Evolutionary conservation across 768 basidiomycete species (phyloP).

Genomic region (Suillus paluster): DNA sequence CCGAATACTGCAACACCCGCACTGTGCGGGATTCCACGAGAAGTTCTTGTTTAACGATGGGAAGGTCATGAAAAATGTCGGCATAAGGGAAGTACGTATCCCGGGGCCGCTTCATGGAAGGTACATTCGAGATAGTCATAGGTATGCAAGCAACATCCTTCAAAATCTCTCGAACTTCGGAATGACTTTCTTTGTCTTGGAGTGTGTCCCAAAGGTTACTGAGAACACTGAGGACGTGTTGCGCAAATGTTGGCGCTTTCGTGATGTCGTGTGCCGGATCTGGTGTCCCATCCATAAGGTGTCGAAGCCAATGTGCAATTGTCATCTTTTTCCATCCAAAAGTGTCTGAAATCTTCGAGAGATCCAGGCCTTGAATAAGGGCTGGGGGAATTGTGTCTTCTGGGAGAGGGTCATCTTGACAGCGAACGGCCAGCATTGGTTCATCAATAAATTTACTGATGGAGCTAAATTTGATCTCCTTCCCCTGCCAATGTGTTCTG

Average conservation of each 20-base stretch:
- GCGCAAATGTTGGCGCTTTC: constrained; percentile 68
- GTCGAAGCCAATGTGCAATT: constrained; percentile 69
- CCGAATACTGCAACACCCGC: neutral
- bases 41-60: constrained; percentile 52
- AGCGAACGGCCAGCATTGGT: constrained; percentile 45
- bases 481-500: no score
- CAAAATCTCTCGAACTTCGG: constrained; percentile 36
- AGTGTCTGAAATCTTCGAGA: constrained; percentile 63
- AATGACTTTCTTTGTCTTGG: neutral
- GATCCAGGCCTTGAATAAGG: neutral
- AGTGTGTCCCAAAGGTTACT: neutral
- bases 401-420: constrained; percentile 82
- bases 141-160: constrained; percentile 64
- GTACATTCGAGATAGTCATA: constrained; percentile 44
- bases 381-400: constrained; percentile 53
- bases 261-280: constrained; percentile 61
- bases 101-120: constrained; percentile 44
- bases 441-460: constrained; percentile 75
- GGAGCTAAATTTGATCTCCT: constrained; percentile 54
- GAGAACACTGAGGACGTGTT: constrained; percentile 60
- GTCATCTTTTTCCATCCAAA: constrained; percentile 39
- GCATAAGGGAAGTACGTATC: constrained; percentile 85
- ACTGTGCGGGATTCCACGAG: neutral
- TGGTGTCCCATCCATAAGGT: constrained; percentile 53
- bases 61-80: constrained; percentile 83